Evolutionary conservation across 2,329 filamentous ascomycete species (phyloP).

Genomic region (Fusarium domesticum): DNA sequence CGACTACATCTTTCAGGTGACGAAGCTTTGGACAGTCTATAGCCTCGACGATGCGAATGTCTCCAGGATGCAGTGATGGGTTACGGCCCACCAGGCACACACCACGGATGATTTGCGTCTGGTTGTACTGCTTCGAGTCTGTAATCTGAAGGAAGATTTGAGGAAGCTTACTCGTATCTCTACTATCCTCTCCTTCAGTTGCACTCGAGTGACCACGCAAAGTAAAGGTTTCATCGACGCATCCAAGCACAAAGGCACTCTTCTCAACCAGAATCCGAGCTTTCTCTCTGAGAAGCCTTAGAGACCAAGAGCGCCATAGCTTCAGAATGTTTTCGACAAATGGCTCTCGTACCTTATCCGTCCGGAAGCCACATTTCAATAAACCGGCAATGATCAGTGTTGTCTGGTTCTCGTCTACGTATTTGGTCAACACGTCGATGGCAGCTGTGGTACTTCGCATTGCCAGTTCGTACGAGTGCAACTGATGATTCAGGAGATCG

Average conservation of each 20-base stretch:
- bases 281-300: slow-evolving; percentile 90
- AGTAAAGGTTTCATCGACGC: slow-evolving; percentile 77
- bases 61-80: slow-evolving; percentile 88
- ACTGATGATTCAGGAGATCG: slow-evolving; percentile 63
- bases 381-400: slow-evolving; percentile 73
- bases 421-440: slow-evolving; percentile 64
- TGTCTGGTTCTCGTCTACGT: slow-evolving; percentile 81
- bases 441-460: slow-evolving; percentile 65
- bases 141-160: slow-evolving; percentile 88
- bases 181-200: slow-evolving; percentile 38
- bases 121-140: slow-evolving; percentile 48
- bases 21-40: slow-evolving; percentile 70
- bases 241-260: slow-evolving; percentile 84
- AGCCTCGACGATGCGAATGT: slow-evolving; percentile 82
- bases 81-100: slow-evolving; percentile 85
- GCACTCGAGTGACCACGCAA: slow-evolving; percentile 67
- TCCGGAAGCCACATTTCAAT: slow-evolving; percentile 77
- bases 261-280: slow-evolving; percentile 78
- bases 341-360: slow-evolving; percentile 59
- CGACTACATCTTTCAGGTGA: slow-evolving; percentile 80
- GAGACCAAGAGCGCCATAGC: slow-evolving; percentile 84
- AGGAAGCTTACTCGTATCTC: slow-evolving; percentile 58
- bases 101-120: slow-evolving; percentile 67
- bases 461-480: slow-evolving; percentile 65
- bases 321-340: slow-evolving; percentile 77